Evolutionary conservation across 163 green algal genomes (phyloP).

Genomic region (Chlamydomonas reinhardtii): DNA sequence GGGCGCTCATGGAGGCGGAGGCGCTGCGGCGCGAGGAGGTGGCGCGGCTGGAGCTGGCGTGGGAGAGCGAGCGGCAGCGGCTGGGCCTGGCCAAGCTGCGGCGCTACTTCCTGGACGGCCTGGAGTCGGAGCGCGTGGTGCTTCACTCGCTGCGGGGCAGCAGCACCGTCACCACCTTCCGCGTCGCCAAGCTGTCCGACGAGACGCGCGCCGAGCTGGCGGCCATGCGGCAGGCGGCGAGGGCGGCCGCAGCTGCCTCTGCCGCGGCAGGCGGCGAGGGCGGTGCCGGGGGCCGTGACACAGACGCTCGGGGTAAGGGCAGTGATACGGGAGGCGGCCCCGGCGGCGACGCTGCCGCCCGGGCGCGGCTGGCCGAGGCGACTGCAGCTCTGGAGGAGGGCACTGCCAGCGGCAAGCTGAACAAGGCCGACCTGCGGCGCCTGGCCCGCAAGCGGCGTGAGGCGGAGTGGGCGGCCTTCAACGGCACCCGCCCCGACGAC

Average conservation of each 20-base stretch:
- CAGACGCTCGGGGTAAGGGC: background rate
- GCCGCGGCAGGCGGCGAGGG: constrained; percentile 3
- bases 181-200: constrained; percentile 65
- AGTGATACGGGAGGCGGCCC: constrained; percentile 28
- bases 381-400: constrained; percentile 38
- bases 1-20: constrained; percentile 66
- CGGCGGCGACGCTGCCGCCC: constrained; percentile 4
- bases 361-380: constrained; percentile 32
- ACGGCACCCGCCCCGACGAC: constrained; percentile 78
- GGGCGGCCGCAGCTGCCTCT: background rate
- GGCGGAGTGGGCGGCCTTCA: constrained; percentile 78
- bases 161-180: constrained; percentile 67
- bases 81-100: constrained; percentile 76
- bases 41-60: constrained; percentile 72
- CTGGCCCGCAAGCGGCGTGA: constrained; percentile 74
- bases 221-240: constrained; percentile 8
- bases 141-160: constrained; percentile 64
- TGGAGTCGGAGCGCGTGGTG: constrained; percentile 60
- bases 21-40: constrained; percentile 60
- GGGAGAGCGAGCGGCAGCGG: constrained; percentile 74
- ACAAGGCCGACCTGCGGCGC: constrained; percentile 75
- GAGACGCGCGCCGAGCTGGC: constrained; percentile 63
- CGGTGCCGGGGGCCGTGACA: background rate
- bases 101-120: constrained; percentile 75
- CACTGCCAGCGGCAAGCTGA: constrained; percentile 52